A percentile compares a stretch with the other conserved stretches of the same genome.
These are phyloP conservation scores for Claviceps sp. DNA, from an alignment of 2,329 filamentous ascomycete genomes.

Conservation along the genomic window DNA sequence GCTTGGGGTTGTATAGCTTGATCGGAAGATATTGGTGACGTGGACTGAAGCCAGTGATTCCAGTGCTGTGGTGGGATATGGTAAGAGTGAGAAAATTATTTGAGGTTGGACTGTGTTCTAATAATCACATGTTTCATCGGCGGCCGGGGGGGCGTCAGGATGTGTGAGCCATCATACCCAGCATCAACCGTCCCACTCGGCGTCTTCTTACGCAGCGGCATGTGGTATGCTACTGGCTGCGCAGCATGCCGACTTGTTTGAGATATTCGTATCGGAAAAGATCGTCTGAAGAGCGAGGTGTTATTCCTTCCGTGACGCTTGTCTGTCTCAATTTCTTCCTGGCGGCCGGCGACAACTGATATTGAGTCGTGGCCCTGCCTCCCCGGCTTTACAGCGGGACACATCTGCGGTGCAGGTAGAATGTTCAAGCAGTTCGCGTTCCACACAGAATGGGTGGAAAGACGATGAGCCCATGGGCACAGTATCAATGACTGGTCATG, in stretches of 20 bases:
- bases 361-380: conserved; percentile 24
- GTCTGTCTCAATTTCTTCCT: not conserved
- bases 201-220: conserved; percentile 59
- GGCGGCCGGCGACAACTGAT: not conserved
- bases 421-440: conserved; percentile 18
- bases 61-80: conserved; percentile 5
- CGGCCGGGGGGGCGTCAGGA: conserved; percentile 59
- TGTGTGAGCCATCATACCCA: conserved; percentile 75
- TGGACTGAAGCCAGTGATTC: not conserved
- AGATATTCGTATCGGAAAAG: conserved; percentile 21
- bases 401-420: conserved; percentile 39
- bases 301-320: conserved; percentile 9
- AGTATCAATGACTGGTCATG: conserved; percentile 23
- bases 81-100: conserved; percentile 8
- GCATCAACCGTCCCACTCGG: conserved; percentile 87
- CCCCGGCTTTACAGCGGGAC: conserved; percentile 35
- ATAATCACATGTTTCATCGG: conserved; percentile 75
- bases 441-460: not conserved
- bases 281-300: conserved; percentile 12
- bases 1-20: not conserved
- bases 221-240: conserved; percentile 7
- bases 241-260: conserved; percentile 13
- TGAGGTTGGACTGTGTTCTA: conserved; percentile 30
- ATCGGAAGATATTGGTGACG: conserved; percentile 1
- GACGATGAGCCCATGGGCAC: conserved; percentile 12